A percentile compares a stretch with the other conserved stretches of the same genome.
Conservation (phyloP, 2,329 filamentous ascomycete genomes). For the Ophiocordyceps polyrhachis-furcata region DNA sequence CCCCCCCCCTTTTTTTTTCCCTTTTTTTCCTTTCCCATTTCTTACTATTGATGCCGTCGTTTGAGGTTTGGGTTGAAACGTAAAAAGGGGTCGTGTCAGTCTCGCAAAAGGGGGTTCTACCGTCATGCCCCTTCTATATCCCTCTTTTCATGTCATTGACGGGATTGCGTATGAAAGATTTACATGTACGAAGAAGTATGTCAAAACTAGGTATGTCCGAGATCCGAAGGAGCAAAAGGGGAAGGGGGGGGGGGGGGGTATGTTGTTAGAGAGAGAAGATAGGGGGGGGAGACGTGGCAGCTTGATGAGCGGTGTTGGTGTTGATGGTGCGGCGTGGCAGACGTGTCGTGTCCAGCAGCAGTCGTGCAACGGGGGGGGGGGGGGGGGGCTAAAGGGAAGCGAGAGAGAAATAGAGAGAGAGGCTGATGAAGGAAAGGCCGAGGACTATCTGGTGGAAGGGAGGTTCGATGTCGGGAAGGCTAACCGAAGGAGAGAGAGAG, state of each 20-base stretch:
- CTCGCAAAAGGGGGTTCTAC: neutral
- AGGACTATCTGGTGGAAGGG: too few relatives aligned
- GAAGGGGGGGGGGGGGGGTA: neutral
- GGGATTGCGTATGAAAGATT: too few relatives aligned
- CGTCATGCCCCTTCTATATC: neutral
- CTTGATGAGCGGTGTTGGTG: neutral
- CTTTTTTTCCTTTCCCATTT: too few relatives aligned
- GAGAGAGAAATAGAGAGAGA: neutral
- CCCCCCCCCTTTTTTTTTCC: too few relatives aligned
- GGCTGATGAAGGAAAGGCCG: too few relatives aligned
- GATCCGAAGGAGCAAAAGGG: neutral
- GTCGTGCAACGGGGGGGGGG: neutral
- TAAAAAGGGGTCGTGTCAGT: neutral
- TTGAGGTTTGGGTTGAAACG: neutral
- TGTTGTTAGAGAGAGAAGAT: neutral
- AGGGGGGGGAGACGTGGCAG: neutral
- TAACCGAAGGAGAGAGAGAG: too few relatives aligned
- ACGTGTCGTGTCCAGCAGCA: neutral
- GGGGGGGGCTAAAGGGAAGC: neutral
- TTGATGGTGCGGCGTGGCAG: neutral
- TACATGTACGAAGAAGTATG: neutral
- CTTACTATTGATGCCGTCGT: neutral
- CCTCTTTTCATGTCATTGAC: too few relatives aligned
- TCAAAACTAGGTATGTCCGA: neutral
- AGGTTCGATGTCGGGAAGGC: too few relatives aligned